Evolutionary conservation across 805 yeast genomes (phyloP).

Genomic region (Debaryomyces castellii): DNA sequence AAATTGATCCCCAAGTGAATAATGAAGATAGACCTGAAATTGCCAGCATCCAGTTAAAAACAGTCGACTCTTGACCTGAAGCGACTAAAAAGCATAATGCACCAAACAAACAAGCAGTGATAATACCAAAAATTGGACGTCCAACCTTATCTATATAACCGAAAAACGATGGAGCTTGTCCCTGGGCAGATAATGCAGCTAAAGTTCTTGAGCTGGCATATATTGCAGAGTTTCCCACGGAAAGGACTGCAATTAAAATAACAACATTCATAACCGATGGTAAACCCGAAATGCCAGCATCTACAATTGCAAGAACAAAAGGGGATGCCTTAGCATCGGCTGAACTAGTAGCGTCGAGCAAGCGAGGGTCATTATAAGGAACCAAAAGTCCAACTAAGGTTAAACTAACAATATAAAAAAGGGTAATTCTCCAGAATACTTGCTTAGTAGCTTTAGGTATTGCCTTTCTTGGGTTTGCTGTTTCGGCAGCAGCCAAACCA

Average conservation of each 20-base stretch:
- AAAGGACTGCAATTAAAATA: constrained; percentile 66
- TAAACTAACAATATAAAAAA: constrained; percentile 36
- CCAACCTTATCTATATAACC: constrained; percentile 41
- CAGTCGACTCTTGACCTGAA: constrained; percentile 24
- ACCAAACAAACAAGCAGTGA: constrained; percentile 33
- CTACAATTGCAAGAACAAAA: constrained; percentile 66
- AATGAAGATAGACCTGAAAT: constrained; percentile 40
- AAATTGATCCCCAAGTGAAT: constrained; percentile 41
- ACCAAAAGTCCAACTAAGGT: constrained; percentile 38
- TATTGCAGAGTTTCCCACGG: constrained; percentile 76
- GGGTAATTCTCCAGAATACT: constrained; percentile 43
- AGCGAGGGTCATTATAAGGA: constrained; percentile 50
- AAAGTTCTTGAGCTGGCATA: constrained; percentile 73
- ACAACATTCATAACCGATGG: constrained; percentile 77
- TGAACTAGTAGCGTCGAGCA: constrained; percentile 46
- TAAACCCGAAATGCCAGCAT: constrained; percentile 60
- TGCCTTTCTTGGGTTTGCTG: constrained; percentile 36
- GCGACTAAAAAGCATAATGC: constrained; percentile 63
- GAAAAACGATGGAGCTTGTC: constrained; percentile 55
- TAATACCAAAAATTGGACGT: constrained; percentile 40
- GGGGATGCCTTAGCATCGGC: constrained; percentile 61
- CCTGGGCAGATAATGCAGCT: constrained; percentile 67
- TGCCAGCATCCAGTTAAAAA: constrained; percentile 42
- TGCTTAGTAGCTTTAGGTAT: constrained; percentile 44
- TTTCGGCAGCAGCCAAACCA: constrained; percentile 39